Conservation (phyloP, 345 rosid species). For the Kandelia obovata region DNA sequence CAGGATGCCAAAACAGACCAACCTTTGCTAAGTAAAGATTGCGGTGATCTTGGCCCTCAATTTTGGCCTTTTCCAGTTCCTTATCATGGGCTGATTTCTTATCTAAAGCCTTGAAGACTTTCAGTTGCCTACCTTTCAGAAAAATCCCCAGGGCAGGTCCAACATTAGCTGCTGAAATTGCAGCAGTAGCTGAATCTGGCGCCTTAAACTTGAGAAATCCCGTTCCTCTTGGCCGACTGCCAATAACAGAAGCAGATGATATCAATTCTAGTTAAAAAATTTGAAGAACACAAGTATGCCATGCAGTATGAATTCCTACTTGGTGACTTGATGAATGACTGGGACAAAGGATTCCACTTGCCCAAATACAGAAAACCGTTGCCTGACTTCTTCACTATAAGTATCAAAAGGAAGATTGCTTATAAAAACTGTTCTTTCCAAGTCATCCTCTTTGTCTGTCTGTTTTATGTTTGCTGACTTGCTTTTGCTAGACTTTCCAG, state of each 20-base stretch:
- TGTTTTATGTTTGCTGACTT: conserved; percentile 33
- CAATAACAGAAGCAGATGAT: conserved; percentile 21
- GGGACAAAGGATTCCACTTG: conserved; percentile 65
- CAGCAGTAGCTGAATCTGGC: conserved; percentile 63
- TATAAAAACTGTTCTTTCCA: conserved; percentile 68
- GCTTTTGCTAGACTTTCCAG: conserved; percentile 37
- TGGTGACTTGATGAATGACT: conserved; percentile 82
- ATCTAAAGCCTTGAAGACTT: conserved; percentile 72
- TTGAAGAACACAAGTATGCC: conserved; percentile 6
- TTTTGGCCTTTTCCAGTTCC: conserved; percentile 65
- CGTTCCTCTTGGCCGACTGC: conserved; percentile 87
- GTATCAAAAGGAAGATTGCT: conserved; percentile 84
- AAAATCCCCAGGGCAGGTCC: conserved; percentile 68
- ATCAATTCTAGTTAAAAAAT: neutral
- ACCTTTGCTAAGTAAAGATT: conserved; percentile 90
- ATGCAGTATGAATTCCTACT: conserved; percentile 39
- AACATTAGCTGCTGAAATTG: conserved; percentile 61
- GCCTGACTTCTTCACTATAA: conserved; percentile 63
- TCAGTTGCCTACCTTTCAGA: conserved; percentile 75
- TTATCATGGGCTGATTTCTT: conserved; percentile 73
- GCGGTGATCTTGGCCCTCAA: conserved; percentile 67
- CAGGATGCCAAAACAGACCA: conserved; percentile 7
- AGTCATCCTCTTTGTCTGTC: conserved; percentile 50
- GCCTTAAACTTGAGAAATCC: conserved; percentile 86
- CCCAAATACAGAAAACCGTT: conserved; percentile 71